These are phyloP conservation scores for Penicillium polonicum DNA, from an alignment of 2,329 filamentous ascomycete species.

Conservation along the genomic window DNA sequence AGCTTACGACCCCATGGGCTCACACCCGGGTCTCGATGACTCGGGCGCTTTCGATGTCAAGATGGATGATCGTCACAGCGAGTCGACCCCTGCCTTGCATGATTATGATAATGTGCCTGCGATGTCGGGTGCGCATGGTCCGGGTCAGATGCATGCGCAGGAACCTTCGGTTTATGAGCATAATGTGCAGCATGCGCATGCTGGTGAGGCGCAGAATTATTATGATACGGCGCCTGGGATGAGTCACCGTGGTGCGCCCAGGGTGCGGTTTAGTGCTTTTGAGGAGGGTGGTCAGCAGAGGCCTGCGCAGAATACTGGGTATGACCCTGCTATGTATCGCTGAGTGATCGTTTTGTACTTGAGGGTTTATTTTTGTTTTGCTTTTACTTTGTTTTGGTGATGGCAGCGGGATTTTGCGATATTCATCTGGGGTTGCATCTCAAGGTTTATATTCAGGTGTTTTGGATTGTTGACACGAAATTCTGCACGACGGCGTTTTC, in stretches of 20 bases:
- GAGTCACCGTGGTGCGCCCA: constrained; percentile 17
- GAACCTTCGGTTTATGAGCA: constrained; percentile 2
- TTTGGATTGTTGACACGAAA: neutral
- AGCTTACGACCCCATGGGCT: constrained; percentile 50
- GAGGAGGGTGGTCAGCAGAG: constrained; percentile 25
- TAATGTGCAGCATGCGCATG: constrained; percentile 24
- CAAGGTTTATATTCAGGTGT: neutral
- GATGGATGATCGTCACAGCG: constrained; percentile 28
- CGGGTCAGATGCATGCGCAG: constrained; percentile 4
- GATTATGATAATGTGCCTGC: constrained; percentile 12
- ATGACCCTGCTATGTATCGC: constrained; percentile 37
- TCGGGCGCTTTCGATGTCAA: constrained; percentile 36
- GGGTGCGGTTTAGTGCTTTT: constrained; percentile 25
- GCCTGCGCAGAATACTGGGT: constrained; percentile 35
- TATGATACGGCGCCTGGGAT: constrained; percentile 28
- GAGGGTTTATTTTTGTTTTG: neutral
- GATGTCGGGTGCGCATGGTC: constrained; percentile 1
- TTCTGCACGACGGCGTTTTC: constrained; percentile 5
- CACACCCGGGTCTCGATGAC: constrained; percentile 27
- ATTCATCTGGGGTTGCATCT: neutral
- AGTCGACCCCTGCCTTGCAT: constrained; percentile 11
- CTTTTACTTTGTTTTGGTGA: neutral
- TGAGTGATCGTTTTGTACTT: constrained; percentile 14
- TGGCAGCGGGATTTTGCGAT: neutral
- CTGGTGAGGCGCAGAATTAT: constrained; percentile 29